Evolutionary conservation across 768 basidiomycete species (phyloP).

Genomic region (Cubamyces lactineus): DNA sequence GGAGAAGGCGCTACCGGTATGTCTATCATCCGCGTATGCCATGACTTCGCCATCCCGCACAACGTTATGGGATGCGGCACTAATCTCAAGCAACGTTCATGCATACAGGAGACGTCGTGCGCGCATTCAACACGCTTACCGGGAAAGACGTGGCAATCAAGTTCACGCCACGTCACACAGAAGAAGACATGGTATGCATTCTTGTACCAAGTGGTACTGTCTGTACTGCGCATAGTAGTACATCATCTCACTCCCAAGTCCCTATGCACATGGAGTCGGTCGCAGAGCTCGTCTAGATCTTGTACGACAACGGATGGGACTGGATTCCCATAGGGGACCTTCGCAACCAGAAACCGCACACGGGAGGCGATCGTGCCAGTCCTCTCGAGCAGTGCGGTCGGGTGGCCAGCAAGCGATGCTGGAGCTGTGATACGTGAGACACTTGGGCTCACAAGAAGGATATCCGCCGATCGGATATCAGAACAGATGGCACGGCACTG

Average conservation of each 20-base stretch:
- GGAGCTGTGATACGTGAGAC: background rate
- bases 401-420: background rate
- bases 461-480: background rate
- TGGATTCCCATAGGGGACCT: too few relatives aligned
- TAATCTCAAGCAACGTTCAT: slow-evolving; percentile 19
- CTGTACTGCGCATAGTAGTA: too few relatives aligned
- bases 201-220: too few relatives aligned
- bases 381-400: too few relatives aligned
- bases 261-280: background rate
- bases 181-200: background rate
- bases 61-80: too few relatives aligned
- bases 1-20: background rate
- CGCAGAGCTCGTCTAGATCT: too few relatives aligned
- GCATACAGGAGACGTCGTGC: background rate
- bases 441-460: background rate
- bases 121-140: background rate
- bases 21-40: background rate
- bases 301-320: too few relatives aligned
- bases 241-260: background rate
- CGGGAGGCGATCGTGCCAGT: too few relatives aligned
- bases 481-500: background rate
- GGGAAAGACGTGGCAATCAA: slow-evolving; percentile 10
- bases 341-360: too few relatives aligned
- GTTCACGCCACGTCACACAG: background rate
- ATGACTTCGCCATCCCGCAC: too few relatives aligned